Percentiles rank a stretch among this genome's conserved stretches.
phyloP scores from a whole-genome alignment of 73 alveolate species.

The Diophrys appendiculata region DNA sequence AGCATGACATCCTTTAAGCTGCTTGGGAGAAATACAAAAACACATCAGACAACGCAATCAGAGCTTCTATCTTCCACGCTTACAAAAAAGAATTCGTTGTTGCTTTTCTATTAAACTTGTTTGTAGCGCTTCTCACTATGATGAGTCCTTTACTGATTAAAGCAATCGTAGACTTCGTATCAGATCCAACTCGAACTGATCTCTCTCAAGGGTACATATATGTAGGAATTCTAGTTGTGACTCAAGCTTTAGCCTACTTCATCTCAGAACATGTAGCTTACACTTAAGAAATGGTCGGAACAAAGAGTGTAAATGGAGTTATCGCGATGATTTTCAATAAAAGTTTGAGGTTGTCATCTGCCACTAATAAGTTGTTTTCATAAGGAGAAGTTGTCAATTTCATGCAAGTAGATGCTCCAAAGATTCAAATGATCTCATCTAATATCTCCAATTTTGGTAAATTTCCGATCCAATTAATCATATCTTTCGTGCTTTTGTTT shows the following conservation, averaged over 20 bases:
- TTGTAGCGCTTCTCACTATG: not conserved
- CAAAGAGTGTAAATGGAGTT: slow-evolving; percentile 55
- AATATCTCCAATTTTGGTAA: slow-evolving; percentile 52
- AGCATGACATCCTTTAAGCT: not conserved
- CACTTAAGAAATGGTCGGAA: slow-evolving; percentile 71
- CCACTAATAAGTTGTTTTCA: slow-evolving; percentile 51
- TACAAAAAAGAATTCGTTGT: slow-evolving; percentile 2
- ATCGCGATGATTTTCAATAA: slow-evolving; percentile 14
- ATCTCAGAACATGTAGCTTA: slow-evolving; percentile 38
- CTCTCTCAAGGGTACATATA: not conserved
- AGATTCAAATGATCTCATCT: slow-evolving; percentile 44
- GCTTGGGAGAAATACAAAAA: not conserved
- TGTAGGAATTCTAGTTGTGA: not conserved
- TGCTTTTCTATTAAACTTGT: slow-evolving; percentile 4
- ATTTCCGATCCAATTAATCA: slow-evolving; percentile 63
- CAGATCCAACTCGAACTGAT: not conserved
- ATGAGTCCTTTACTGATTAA: slow-evolving; percentile 2
- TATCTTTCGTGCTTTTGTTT: slow-evolving; percentile 53
- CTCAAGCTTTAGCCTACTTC: slow-evolving; percentile 7
- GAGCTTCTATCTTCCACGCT: not conserved
- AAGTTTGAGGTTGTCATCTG: slow-evolving; percentile 15
- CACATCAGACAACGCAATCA: not conserved
- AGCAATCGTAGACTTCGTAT: not conserved
- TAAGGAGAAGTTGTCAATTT: slow-evolving; percentile 74
- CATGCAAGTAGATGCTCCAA: slow-evolving; percentile 74